phyloP scores from a whole-genome alignment of 371 early-diverging fungal species.

The Mucor sp. region DNA sequence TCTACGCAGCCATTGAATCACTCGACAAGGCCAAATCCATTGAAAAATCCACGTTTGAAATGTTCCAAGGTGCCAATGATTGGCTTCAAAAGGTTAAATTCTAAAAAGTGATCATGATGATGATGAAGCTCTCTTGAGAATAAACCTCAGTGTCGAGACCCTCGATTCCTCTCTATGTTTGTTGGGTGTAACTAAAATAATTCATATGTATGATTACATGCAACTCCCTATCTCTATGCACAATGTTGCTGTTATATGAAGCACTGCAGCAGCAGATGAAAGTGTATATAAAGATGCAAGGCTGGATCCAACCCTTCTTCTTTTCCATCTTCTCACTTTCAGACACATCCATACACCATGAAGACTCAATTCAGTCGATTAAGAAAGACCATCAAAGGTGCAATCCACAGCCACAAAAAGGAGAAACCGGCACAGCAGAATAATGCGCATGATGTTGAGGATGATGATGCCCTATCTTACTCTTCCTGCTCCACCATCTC shows the following conservation, averaged over 20 bases:
- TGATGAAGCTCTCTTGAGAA: neutral
- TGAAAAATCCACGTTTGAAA: slow-evolving; percentile 20
- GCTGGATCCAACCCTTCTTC: neutral
- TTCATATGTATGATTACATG: neutral
- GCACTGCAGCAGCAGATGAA: neutral
- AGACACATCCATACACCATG: neutral
- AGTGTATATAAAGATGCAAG: neutral
- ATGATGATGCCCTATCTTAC: neutral
- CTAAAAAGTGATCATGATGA: neutral
- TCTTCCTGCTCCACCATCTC: neutral
- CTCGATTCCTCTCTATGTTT: neutral
- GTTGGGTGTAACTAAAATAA: neutral
- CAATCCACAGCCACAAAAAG: neutral
- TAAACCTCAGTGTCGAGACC: neutral
- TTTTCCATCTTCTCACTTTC: neutral
- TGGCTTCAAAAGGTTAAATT: slow-evolving; percentile 38
- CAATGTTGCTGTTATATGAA: neutral
- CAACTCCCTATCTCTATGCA: neutral
- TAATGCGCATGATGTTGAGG: neutral
- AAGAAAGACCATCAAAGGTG: neutral
- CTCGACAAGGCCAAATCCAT: slow-evolving; percentile 31
- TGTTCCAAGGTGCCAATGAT: slow-evolving; percentile 50
- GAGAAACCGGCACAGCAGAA: neutral
- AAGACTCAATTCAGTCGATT: neutral
- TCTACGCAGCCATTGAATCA: slow-evolving; percentile 34